Conservation (phyloP, 2,329 filamentous ascomycete species). For the Penicillium frequentans region DNA sequence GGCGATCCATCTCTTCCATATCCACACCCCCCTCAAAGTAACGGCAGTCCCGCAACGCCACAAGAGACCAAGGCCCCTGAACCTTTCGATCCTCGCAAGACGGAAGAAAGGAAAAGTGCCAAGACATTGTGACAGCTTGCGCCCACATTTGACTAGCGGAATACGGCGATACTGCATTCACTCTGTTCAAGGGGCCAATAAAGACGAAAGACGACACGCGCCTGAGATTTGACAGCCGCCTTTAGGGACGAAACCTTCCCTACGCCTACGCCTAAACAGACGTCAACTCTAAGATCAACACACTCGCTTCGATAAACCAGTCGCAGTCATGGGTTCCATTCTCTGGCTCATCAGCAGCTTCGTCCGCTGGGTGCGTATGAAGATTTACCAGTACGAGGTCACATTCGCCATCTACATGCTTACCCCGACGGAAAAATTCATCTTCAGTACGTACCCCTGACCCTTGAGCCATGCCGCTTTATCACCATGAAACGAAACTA, state of each 20-base stretch:
- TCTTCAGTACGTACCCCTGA: slow-evolving; percentile 73
- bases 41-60: neutral
- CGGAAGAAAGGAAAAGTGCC: neutral
- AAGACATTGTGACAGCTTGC: neutral
- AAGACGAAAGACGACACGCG: neutral
- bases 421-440: slow-evolving; percentile 91
- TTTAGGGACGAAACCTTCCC: neutral
- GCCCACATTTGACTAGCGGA: neutral
- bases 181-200: neutral
- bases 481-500: neutral
- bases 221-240: neutral
- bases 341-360: slow-evolving; percentile 52
- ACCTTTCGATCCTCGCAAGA: neutral
- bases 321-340: slow-evolving; percentile 23
- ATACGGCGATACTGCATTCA: neutral
- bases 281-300: neutral
- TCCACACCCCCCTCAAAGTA: neutral
- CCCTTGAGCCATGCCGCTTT: neutral
- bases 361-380: slow-evolving; percentile 84
- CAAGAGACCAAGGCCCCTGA: neutral
- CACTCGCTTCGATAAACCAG: neutral
- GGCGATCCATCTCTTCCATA: neutral
- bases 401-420: slow-evolving; percentile 97
- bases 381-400: slow-evolving; percentile 98
- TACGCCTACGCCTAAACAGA: neutral